Evolutionary conservation across 164 flowering plant species (phyloP), one percentile per base, ranked within the genome.

Genomic region (Protea cynaroides): DNA sequence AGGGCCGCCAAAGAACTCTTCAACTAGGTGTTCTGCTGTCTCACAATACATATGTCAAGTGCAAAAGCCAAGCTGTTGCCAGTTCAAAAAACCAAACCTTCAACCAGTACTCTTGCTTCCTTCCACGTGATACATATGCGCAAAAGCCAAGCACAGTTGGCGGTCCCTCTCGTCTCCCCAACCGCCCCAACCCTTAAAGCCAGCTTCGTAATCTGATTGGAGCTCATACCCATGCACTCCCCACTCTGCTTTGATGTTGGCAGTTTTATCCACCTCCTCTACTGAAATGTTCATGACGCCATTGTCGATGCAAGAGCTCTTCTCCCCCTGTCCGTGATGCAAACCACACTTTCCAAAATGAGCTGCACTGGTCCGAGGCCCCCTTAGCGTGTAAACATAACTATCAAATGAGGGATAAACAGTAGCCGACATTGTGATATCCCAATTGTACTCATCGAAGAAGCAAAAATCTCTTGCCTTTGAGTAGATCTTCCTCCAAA

Each of bases 121-220:
- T 64, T 38, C 36, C 13, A 61, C 34, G 38, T 78, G 85, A 74
- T 86, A 86, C 90, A 93, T 84, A 25, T 59, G 71, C 46, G 97
- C 83, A 74, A 93, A 93, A 44, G 61, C 79, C 69, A 90, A 61
- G 81, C 98, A 93, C 68, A 93, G 62, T 12, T 78, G 78, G 24
- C 73, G 90, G 65, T 93, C 98, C 65, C 98, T 80, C 8, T 76
- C 66, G 66, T 93, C 98, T 7, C 98, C 98, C 98, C 98, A 92
- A 47, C 98, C 98, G 55, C 98, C 98, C 98, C 98, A 93, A n/a
- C 98, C 98, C 71, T 74, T 84, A 76, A 90, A 93, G 44, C 97
- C 98, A 73, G 91, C 98, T 73, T 84, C 69, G 76, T 93, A 93
- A 8, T 96, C 97, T 1, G 73, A 65, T 80, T 90, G 96, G 49